Percentiles rank a stretch among this genome's conserved stretches.
Conservation (phyloP, 2,329 filamentous ascomycete species). For the Metarhizium anisopliae region DNA sequence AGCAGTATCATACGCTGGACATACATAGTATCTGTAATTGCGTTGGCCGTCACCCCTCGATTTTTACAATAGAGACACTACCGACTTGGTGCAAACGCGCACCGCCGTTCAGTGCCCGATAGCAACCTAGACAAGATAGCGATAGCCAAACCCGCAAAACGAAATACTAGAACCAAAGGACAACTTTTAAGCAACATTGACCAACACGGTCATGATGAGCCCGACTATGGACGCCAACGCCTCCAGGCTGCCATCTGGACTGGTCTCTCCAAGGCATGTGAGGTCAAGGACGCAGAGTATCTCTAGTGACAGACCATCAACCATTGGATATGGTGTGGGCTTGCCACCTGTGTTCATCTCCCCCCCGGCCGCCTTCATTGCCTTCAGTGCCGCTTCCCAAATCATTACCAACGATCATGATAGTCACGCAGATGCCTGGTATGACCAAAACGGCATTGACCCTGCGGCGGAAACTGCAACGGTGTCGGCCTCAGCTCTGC, state of each 20-base stretch:
- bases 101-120: background rate
- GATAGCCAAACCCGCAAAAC: background rate
- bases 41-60: background rate
- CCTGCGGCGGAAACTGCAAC: conserved; percentile 58
- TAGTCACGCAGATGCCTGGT: conserved; percentile 59
- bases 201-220: conserved; percentile 4
- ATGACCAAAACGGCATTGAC: conserved; percentile 58
- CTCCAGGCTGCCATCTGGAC: conserved; percentile 15
- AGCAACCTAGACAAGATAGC: background rate
- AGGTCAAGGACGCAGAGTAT: conserved; percentile 52
- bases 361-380: conserved; percentile 80
- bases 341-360: conserved; percentile 60
- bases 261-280: conserved; percentile 23
- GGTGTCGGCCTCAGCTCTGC: conserved; percentile 64
- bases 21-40: background rate
- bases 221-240: conserved; percentile 6
- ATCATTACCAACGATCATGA: conserved; percentile 87
- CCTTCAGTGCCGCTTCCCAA: conserved; percentile 77
- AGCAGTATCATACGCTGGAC: background rate
- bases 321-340: conserved; percentile 47
- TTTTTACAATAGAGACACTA: background rate
- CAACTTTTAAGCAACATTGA: background rate
- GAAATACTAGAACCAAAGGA: background rate
- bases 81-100: background rate
- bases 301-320: conserved; percentile 62